Conservation (phyloP, 2,329 filamentous ascomycete genomes). For the Tolypocladium album region DNA sequence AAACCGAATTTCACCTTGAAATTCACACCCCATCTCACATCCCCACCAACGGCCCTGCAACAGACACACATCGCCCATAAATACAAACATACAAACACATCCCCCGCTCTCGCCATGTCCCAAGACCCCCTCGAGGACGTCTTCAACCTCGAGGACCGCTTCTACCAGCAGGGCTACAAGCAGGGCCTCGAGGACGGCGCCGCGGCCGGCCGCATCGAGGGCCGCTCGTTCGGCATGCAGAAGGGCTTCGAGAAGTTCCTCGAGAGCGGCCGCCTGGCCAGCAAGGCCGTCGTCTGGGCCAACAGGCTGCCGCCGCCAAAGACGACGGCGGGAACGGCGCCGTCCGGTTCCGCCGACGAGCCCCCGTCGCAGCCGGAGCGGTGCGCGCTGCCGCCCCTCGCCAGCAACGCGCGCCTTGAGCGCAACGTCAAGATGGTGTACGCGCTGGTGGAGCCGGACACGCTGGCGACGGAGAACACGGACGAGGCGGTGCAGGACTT, state of each 20-base stretch:
- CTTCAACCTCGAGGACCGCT: conserved; percentile 52
- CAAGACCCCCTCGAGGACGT: conserved; percentile 46
- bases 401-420: conserved; percentile 53
- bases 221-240: conserved; percentile 79
- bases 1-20: not conserved
- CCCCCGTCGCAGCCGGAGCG: not conserved
- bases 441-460: conserved; percentile 68
- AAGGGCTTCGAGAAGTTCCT: conserved; percentile 91
- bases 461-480: conserved; percentile 67
- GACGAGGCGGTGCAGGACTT: conserved; percentile 87
- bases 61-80: not conserved
- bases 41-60: not conserved
- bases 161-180: conserved; percentile 74
- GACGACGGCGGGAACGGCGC: conserved; percentile 8
- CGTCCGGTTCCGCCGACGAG: conserved; percentile 1
- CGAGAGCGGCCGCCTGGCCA: conserved; percentile 68
- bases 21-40: not conserved
- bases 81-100: not conserved
- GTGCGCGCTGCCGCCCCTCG: conserved; percentile 29
- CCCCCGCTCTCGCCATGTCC: not conserved
- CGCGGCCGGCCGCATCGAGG: conserved; percentile 72
- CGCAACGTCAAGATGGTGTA: conserved; percentile 70
- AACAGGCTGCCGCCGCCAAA: conserved; percentile 45
- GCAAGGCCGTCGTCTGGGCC: conserved; percentile 74
- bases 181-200: conserved; percentile 68